Conservation (phyloP, 2,329 filamentous ascomycete species). For the Calonectria leucothoes region DNA sequence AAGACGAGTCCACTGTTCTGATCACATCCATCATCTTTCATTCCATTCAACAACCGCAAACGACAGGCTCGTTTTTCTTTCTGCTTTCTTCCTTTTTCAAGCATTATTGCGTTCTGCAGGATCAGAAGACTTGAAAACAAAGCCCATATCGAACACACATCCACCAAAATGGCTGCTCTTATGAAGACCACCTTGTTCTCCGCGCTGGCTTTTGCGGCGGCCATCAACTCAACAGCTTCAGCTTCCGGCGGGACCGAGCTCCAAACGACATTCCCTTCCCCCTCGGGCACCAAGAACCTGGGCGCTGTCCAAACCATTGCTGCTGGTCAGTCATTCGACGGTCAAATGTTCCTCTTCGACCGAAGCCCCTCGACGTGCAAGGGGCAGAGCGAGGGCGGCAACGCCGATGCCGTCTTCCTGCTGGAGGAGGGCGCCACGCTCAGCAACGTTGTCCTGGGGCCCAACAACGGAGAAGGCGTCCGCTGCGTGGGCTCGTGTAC, state of each 20-base stretch:
- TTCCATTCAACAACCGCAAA: not conserved
- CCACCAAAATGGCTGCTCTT: not conserved
- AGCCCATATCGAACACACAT: not conserved
- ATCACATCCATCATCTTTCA: not conserved
- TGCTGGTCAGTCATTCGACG: conserved; percentile 1
- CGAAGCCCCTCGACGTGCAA: not conserved
- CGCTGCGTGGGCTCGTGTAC: conserved; percentile 43
- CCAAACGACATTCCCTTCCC: not conserved
- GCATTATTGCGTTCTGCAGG: not conserved
- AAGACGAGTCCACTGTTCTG: not conserved
- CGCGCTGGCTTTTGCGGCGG: not conserved
- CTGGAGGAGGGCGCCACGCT: conserved; percentile 28
- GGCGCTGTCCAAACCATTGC: not conserved
- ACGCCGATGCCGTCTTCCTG: conserved; percentile 26
- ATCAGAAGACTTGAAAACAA: not conserved
- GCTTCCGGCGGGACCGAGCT: not conserved
- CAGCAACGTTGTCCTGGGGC: conserved; percentile 28
- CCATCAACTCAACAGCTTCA: not conserved
- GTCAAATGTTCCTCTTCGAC: not conserved
- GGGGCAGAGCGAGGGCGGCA: not conserved
- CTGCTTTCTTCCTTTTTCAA: not conserved
- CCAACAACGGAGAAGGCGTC: conserved; percentile 37
- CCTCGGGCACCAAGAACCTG: not conserved
- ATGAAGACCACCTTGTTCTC: not conserved
- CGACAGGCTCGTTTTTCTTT: not conserved